Evolutionary conservation across 768 basidiomycete species (phyloP), one percentile per base, ranked within the genome.

Genomic region (Pleurotus djamor): DNA sequence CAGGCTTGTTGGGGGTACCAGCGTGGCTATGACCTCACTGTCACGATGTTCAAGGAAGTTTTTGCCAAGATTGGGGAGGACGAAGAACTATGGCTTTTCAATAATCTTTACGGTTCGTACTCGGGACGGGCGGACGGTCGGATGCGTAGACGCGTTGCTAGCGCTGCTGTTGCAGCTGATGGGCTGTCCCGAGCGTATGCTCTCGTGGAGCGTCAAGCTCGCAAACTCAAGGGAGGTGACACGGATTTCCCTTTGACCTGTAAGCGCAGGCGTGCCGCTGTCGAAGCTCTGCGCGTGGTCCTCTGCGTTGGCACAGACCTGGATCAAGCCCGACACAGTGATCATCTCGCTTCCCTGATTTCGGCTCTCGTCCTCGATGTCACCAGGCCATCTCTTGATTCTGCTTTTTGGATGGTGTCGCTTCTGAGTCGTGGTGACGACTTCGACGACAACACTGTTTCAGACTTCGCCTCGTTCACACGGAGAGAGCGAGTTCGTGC

Each of bases 81-180:
- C 0, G 67, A 64, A 4, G 63, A 62, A 33, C 57, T 63, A 0
- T 59, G 59, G 28, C 62, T 66, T 48, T 66, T 66, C 35, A 54
- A 49, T 5, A 49, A 59, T 12, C 48, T 68, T 33, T 41, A 62
- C 44, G 61, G 63, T 3, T 28, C 38, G 9, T 60, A 55, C 36
- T 45, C 17, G 5, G 44, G 52, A 12, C 17, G 63, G 10, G 43
- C 57, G 43, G 10, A 28, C 4, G 32, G 33, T 2, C 37, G 64
- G 10, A 60, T 57, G 55, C 56, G 43, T 14, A 33, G 52, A 8
- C 52, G 45, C 16, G 61, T 67, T 12, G 63, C 64, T 1, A 60
- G 59, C 0, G 67, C 66, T n/a, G 67, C 60, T 21, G 61, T 65
- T 17, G 59, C 65, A 33, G 67, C 64, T 10, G 67, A 61, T 45